Percentiles rank a stretch among this genome's conserved stretches.
Conservation (phyloP, 306 rosid genomes). For the Rosa chinensis region DNA sequence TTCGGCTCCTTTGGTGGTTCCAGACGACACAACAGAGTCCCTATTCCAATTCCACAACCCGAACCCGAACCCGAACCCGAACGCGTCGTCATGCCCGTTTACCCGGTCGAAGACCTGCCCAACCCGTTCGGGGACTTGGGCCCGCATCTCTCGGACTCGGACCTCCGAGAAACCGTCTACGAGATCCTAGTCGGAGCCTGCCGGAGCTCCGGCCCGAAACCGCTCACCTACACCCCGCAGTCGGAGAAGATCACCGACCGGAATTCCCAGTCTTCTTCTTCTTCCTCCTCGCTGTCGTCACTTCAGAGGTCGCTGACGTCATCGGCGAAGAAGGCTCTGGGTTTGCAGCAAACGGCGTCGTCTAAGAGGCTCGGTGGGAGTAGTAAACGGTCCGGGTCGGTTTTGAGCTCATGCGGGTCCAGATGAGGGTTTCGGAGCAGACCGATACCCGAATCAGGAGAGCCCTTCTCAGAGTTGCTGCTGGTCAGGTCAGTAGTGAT, state of each 20-base stretch:
- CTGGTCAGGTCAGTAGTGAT: constrained; percentile 67
- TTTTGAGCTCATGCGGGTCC: constrained; percentile 78
- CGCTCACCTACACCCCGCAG: constrained; percentile 75
- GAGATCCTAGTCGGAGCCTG: constrained; percentile 83
- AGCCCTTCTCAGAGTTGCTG: constrained; percentile 76
- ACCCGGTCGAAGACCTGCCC: constrained; percentile 53
- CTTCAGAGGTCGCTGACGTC: constrained; percentile 79
- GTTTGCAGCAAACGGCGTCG: constrained; percentile 61
- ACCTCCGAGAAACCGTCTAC: constrained; percentile 86
- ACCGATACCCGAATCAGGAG: constrained; percentile 76
- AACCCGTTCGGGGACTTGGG: constrained; percentile 62
- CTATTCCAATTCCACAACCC: constrained; percentile 3
- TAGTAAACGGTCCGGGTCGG: constrained; percentile 53
- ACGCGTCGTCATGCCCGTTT: constrained; percentile 51
- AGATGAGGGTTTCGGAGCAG: constrained; percentile 88
- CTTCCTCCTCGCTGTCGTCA: constrained; percentile 38
- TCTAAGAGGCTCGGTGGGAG: constrained; percentile 27
- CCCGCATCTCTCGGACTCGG: constrained; percentile 51
- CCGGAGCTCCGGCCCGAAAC: constrained; percentile 77
- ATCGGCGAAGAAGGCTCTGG: constrained; percentile 86
- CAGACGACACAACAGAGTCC: constrained; percentile 28
- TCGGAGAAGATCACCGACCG: constrained; percentile 64
- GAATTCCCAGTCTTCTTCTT: constrained; percentile 29
- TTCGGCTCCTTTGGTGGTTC: constrained; percentile 36
- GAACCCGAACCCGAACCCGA: neutral